Evolutionary conservation across 2,329 filamentous ascomycete genomes (phyloP), one percentile per base, ranked within the genome.

Genomic region (Emergomyces pasteurianus): DNA sequence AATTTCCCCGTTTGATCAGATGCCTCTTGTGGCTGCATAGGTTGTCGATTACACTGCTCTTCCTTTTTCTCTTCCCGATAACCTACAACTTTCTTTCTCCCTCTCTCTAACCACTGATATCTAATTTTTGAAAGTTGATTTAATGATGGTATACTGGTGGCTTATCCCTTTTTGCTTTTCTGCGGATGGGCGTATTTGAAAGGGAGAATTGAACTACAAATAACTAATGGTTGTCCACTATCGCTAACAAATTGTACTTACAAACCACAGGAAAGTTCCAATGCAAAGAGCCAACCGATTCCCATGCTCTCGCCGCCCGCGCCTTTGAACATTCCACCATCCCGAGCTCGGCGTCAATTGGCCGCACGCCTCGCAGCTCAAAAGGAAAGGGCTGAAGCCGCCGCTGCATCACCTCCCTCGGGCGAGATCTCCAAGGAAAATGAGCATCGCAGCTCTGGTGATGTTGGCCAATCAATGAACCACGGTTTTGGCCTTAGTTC

Each of bases 341-440:
- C 90, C 8, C 85, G 92, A 58, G 92, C 92, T 8, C 85, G 92
- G 58, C 81, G 90, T 60, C 90, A 95, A 73, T 83, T 97, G n/a
- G 92, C 91, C n/a, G 89, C 89, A 14, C 85, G 92, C 14, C 81
- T 97, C 69, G 84, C 89, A 1, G 83, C 88, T 74, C 88, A 90
- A 65, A 84, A 86, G 66, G 87, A 89, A 72, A 83, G 84, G 65
- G 75, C 79, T 6, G 74, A 54, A 49, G 72, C 79, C 1, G 74
- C 67, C 36, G 64, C 63, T 43, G 61, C 64, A 58, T 61, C 65
- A 49, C 60, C 65, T 31, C 62, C 65, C 8, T 68, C 71, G 36
- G 69, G 28, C 26, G 31, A 49, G 28, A 36, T 38, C 23, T 26
- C 26, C 9, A 58, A 16, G 26, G 10, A 70, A n/a, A 12, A 57